Conservation (phyloP, 1,284 basidiomycete species). For the Ganoderma resinaceum region DNA sequence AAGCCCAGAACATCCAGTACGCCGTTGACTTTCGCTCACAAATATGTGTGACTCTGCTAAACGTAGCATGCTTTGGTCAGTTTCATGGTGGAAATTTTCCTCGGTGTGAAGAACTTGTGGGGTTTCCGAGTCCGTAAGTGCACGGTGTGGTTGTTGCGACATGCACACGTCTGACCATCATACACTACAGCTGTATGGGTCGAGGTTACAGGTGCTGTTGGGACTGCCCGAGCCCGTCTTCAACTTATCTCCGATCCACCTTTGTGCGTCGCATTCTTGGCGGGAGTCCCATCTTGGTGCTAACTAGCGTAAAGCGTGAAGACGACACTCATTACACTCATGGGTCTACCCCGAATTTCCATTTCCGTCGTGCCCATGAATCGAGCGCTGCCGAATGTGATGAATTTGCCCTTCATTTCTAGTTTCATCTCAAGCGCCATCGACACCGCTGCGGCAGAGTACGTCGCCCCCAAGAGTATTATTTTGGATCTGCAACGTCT, state of each 20-base stretch:
- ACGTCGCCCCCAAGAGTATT: slow-evolving; percentile 77
- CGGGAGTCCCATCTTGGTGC: neutral
- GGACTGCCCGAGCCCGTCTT: slow-evolving; percentile 77
- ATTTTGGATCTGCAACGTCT: slow-evolving; percentile 78
- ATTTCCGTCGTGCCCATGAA: slow-evolving; percentile 80
- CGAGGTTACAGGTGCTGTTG: slow-evolving; percentile 78
- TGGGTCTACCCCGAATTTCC: slow-evolving; percentile 81
- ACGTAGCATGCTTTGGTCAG: slow-evolving; percentile 23
- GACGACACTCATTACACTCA: slow-evolving; percentile 62
- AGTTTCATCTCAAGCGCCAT: slow-evolving; percentile 81
- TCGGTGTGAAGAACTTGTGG: slow-evolving; percentile 60
- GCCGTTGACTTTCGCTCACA: no score
- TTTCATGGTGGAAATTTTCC: slow-evolving; percentile 77
- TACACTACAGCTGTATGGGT: slow-evolving; percentile 67
- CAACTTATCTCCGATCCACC: slow-evolving; percentile 82
- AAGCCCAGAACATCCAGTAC: slow-evolving; percentile 66
- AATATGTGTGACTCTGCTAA: neutral
- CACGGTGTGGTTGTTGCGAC: slow-evolving; percentile 62
- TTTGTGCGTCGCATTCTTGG: slow-evolving; percentile 52
- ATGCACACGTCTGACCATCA: neutral
- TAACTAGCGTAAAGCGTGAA: slow-evolving; percentile 41
- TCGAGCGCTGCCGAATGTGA: slow-evolving; percentile 74
- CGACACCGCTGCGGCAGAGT: slow-evolving; percentile 65
- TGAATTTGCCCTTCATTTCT: slow-evolving; percentile 81
- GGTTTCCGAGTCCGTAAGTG: slow-evolving; percentile 50